Conservation (phyloP, 1,284 basidiomycete genomes). For the Salmacisia buchloeana region DNA sequence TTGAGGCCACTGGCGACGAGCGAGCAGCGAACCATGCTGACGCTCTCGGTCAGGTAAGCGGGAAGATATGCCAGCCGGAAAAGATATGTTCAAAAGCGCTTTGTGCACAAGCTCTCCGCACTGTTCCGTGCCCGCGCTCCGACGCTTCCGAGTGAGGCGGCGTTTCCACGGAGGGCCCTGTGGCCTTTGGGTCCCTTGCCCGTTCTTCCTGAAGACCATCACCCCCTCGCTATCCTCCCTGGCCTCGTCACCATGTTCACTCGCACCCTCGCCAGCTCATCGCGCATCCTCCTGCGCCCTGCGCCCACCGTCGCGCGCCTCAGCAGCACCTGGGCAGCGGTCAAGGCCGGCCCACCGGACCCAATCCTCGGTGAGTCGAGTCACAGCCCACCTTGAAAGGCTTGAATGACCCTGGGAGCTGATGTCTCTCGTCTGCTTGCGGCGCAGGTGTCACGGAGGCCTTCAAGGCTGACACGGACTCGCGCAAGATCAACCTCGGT, state of each 20-base stretch:
- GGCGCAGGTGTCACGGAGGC: constrained; percentile 75
- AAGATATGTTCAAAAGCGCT: no score
- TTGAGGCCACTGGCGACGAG: no score
- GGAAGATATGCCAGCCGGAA: no score
- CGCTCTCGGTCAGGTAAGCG: no score
- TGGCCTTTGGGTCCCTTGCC: no score
- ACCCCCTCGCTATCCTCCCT: no score
- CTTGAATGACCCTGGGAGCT: not conserved
- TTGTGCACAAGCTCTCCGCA: no score
- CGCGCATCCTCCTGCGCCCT: constrained; percentile 5
- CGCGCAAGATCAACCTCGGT: constrained; percentile 93
- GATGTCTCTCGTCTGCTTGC: not conserved
- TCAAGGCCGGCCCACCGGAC: constrained; percentile 83
- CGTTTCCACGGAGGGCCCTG: no score
- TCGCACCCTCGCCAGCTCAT: constrained; percentile 5
- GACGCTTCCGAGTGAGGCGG: no score
- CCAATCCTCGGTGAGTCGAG: constrained; percentile 73
- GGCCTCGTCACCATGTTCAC: not conserved
- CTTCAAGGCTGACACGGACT: constrained; percentile 76
- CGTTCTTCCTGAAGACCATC: no score
- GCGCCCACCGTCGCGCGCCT: constrained; percentile 5
- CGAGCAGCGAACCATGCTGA: no score
- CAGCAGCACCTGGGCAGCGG: constrained; percentile 73
- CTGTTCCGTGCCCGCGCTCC: no score
- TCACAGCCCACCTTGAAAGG: not conserved